Base-by-base conservation (phyloP, 2,329 filamentous ascomycete genomes). In the Calonectria leucothoes region DNA sequence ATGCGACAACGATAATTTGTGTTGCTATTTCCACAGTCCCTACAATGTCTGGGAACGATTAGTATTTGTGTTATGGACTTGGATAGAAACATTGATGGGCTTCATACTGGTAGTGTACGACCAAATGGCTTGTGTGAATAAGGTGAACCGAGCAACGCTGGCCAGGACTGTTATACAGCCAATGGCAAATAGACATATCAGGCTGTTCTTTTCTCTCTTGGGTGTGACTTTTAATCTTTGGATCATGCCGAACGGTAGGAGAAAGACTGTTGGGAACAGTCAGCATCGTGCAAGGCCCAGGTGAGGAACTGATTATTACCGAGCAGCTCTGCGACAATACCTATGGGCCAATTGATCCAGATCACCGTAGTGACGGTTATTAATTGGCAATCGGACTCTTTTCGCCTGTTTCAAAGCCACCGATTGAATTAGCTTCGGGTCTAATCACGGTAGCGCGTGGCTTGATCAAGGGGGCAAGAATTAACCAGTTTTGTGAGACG, bases 11-110 rank as follows among this genome's bases (percentile, higher is more conserved):
- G n/a, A 66, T 55, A 15, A 66, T 66, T 23, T 66, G 64, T 23
- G 64, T 66, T 52, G 64, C 35, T 8, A 66, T 66, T 66, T 66
- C 64, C 14, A 49, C 49, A n/a, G 31, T 52, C 23, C 31, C 45
- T 8, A 66, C 7, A 66, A 66, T 52, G 20, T 66, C 64, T 66
- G 23, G 7, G 12, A 1, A 11, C 1, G 12, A 11, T 66, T 29
- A 66, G 25, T 6, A 27, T 20, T 6, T 12, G 20, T 27, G 14
- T 17, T 17, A 15, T 29, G 17, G 12, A n/a, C 14, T 45, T 12
- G 23, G 11, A 33, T 12, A 2, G 39, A n/a, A 27, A 5, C 8
- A 6, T 39, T 23, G 6, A n/a, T 27, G 20, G 31, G 48, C 2
- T 15, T 7, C 64, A 37, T 52, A 66, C 64, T 52, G 2, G 64